Conservation (phyloP, 805 yeast species). For the Peterozyma toletana region DNA sequence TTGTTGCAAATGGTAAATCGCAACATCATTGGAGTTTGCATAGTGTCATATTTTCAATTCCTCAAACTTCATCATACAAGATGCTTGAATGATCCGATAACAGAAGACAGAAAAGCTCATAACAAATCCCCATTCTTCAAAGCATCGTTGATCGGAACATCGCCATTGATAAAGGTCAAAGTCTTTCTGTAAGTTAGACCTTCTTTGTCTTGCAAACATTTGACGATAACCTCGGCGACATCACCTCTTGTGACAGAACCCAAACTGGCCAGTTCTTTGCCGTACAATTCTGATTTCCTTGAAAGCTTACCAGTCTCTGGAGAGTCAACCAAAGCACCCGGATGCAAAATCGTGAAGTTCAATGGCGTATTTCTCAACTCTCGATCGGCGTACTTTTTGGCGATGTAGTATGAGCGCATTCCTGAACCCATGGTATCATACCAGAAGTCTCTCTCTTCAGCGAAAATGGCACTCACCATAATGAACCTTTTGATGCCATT, state of each 20-base stretch:
- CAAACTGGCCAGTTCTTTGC: slow-evolving; percentile 10
- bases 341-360: slow-evolving; percentile 52
- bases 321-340: slow-evolving; percentile 36
- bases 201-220: slow-evolving; percentile 22
- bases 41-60: no score
- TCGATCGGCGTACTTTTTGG: slow-evolving; percentile 56
- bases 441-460: slow-evolving; percentile 43
- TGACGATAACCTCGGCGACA: slow-evolving; percentile 42
- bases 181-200: slow-evolving; percentile 33
- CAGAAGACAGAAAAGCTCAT: no score
- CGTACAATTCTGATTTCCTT: slow-evolving; percentile 18
- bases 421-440: slow-evolving; percentile 20
- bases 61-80: no score
- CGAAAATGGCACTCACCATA: slow-evolving; percentile 48
- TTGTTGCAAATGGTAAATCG: no score
- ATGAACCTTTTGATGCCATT: slow-evolving; percentile 38
- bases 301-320: slow-evolving; percentile 35
- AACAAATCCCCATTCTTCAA: no score
- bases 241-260: slow-evolving; percentile 38
- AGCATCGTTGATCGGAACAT: slow-evolving; percentile 14
- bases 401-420: slow-evolving; percentile 44
- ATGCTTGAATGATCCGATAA: no score
- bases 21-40: no score
- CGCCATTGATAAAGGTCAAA: slow-evolving; percentile 38
- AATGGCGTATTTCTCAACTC: slow-evolving; percentile 30